Percentiles rank a stretch among this genome's conserved stretches.
These are phyloP conservation scores for Wickerhamiella kurtzmanii DNA, from an alignment of 805 yeast species.

Conservation along the genomic window DNA sequence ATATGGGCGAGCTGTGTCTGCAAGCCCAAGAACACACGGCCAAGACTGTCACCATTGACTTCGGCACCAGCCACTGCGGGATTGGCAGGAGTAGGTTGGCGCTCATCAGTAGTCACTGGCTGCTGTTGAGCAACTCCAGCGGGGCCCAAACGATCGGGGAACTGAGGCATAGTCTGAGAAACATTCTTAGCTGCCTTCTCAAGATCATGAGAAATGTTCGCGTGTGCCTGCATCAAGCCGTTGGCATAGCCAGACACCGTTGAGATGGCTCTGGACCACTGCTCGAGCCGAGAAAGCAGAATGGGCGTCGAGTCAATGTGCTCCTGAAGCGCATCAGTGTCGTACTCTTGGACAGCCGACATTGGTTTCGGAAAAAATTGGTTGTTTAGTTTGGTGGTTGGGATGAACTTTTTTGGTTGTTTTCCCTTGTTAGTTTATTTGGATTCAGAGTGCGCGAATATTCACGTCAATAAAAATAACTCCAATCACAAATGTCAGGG, in stretches of 20 bases:
- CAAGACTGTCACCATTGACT: conserved; percentile 19
- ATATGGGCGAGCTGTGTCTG: conserved; percentile 25
- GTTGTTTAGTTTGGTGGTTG: too few species aligned
- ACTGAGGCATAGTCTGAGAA: conserved; percentile 24
- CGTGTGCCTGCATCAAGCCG: conserved; percentile 22
- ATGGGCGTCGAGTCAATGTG: conserved; percentile 27
- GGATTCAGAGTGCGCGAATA: neutral
- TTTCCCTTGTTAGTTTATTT: too few species aligned
- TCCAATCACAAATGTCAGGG: too few species aligned
- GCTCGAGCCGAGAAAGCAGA: conserved; percentile 27
- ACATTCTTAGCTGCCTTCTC: conserved; percentile 27
- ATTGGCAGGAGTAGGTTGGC: conserved; percentile 3
- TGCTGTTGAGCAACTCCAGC: conserved; percentile 1
- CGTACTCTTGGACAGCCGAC: conserved; percentile 17
- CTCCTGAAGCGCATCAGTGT: conserved; percentile 18
- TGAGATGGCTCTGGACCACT: conserved; percentile 27
- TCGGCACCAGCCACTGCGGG: conserved; percentile 1
- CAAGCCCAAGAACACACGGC: conserved; percentile 25
- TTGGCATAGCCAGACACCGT: conserved; percentile 23
- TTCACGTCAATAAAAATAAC: too few species aligned
- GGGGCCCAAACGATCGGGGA: conserved; percentile 10
- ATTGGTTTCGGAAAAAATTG: conserved; percentile 1
- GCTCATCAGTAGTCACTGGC: conserved; percentile 10
- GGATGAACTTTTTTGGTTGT: too few species aligned
- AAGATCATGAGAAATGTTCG: conserved; percentile 20